Conservation (phyloP, 2,329 filamentous ascomycete species). For the Monilinia fructicola region DNA sequence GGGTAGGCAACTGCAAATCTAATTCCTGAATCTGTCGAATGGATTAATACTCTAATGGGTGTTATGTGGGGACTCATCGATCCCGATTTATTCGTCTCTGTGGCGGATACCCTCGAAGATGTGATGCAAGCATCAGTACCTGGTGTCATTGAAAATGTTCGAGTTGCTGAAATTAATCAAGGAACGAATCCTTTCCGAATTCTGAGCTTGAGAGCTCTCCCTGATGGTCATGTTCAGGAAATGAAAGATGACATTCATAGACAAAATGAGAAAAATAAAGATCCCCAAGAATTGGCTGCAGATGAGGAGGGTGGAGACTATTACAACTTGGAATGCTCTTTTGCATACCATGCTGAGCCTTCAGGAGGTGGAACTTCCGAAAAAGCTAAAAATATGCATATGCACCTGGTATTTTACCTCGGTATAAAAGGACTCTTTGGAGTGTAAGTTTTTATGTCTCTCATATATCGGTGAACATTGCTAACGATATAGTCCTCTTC, state of each 20-base stretch:
- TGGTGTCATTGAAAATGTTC: conserved; percentile 87
- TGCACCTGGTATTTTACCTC: conserved; percentile 92
- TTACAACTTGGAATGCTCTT: conserved; percentile 87
- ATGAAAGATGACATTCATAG: conserved; percentile 79
- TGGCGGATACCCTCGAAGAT: conserved; percentile 92
- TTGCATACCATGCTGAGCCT: conserved; percentile 88
- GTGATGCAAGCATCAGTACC: conserved; percentile 97
- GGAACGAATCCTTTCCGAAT: conserved; percentile 88
- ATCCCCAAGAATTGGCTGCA: conserved; percentile 82
- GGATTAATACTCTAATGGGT: conserved; percentile 87
- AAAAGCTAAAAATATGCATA: conserved; percentile 93
- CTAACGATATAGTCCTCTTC: conserved; percentile 28
- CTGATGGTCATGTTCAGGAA: conserved; percentile 76
- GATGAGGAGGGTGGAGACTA: conserved; percentile 89
- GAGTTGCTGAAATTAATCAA: conserved; percentile 92
- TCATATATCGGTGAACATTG: neutral
- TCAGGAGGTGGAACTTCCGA: conserved; percentile 67
- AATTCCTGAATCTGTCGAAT: conserved; percentile 89
- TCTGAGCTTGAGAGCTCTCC: conserved; percentile 80
- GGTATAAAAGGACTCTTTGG: conserved; percentile 50
- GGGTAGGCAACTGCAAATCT: conserved; percentile 74
- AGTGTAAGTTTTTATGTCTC: conserved; percentile 26
- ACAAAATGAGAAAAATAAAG: conserved; percentile 76
- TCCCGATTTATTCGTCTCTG: conserved; percentile 85
- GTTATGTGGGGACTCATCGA: conserved; percentile 91